These are phyloP conservation scores for Colletotrichum zoysiae DNA, from an alignment of 2,329 filamentous ascomycete species.

Conservation along the genomic window DNA sequence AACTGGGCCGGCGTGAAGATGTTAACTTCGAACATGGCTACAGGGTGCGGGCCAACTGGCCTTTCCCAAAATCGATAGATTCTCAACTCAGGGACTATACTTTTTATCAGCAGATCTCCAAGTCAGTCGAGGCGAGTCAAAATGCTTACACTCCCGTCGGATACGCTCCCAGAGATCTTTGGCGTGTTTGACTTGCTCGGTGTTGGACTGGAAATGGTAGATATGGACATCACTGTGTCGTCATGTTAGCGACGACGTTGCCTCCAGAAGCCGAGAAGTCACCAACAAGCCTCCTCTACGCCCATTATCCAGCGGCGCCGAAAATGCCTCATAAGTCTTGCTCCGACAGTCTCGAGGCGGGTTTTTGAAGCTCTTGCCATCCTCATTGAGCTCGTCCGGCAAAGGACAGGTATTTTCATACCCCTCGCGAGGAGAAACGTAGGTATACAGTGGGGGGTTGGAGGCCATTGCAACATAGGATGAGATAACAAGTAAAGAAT, in stretches of 20 bases:
- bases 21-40: slow-evolving; percentile 95
- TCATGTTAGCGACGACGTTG: background rate
- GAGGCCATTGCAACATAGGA: slow-evolving; percentile 17
- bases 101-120: slow-evolving; percentile 3
- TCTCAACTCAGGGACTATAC: slow-evolving; percentile 82
- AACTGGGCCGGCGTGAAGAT: slow-evolving; percentile 88
- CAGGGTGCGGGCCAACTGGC: slow-evolving; percentile 84
- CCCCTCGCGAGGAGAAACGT: slow-evolving; percentile 69
- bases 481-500: background rate
- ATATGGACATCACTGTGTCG: slow-evolving; percentile 79
- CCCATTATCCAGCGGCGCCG: slow-evolving; percentile 75
- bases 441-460: slow-evolving; percentile 59
- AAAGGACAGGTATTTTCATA: slow-evolving; percentile 69
- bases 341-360: slow-evolving; percentile 71
- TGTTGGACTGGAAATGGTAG: slow-evolving; percentile 79
- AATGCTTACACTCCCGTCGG: slow-evolving; percentile 77
- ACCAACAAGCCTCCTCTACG: slow-evolving; percentile 78
- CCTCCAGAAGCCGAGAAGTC: background rate
- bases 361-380: slow-evolving; percentile 85
- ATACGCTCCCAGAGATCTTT: slow-evolving; percentile 82
- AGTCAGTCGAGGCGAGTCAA: background rate
- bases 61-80: slow-evolving; percentile 83
- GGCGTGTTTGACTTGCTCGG: slow-evolving; percentile 75
- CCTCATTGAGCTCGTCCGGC: slow-evolving; percentile 69
- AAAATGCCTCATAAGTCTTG: slow-evolving; percentile 77